These are phyloP conservation scores for Trichosporon sp. DNA, from an alignment of 1,284 basidiomycete genomes.

Conservation along the genomic window DNA sequence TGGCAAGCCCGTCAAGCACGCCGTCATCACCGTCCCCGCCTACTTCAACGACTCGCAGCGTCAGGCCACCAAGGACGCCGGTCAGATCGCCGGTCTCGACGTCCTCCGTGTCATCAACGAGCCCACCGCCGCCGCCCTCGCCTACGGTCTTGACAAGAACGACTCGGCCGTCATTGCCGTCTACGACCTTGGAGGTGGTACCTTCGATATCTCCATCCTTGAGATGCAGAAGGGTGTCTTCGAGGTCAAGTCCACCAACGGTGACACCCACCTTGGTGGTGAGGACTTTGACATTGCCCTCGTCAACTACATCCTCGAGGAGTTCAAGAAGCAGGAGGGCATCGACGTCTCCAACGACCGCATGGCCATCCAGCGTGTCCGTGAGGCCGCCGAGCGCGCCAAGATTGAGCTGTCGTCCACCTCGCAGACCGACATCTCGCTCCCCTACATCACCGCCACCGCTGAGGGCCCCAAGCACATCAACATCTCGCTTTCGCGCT, in stretches of 20 bases:
- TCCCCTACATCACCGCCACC: conserved; percentile 96
- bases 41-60: conserved; percentile 99
- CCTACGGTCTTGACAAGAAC: conserved; percentile 81
- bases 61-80: conserved; percentile 97
- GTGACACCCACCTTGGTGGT: conserved; percentile 97
- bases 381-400: conserved; percentile 98
- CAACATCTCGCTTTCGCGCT: conserved; percentile 80
- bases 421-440: conserved; percentile 87
- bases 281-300: conserved; percentile 95
- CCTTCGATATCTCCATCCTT: conserved; percentile 96
- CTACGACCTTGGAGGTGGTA: conserved; percentile 92
- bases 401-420: conserved; percentile 97
- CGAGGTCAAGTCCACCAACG: conserved; percentile 98
- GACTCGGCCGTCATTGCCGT: conserved; percentile 89
- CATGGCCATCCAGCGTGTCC: conserved; percentile 98
- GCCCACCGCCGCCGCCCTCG: conserved; percentile 94
- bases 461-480: conserved; percentile 94
- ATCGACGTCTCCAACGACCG: conserved; percentile 77
- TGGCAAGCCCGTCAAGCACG: conserved; percentile 90
- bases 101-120: conserved; percentile 99
- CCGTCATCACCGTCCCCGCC: conserved; percentile 96
- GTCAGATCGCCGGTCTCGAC: conserved; percentile 95
- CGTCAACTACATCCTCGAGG: conserved; percentile 77
- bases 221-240: conserved; percentile 99
- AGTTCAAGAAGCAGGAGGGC: conserved; percentile 92